Percentiles rank a stretch among this genome's conserved stretches.
phyloP scores from a whole-genome alignment of 2,329 filamentous ascomycete genomes.

The Whalleya microplaca region DNA sequence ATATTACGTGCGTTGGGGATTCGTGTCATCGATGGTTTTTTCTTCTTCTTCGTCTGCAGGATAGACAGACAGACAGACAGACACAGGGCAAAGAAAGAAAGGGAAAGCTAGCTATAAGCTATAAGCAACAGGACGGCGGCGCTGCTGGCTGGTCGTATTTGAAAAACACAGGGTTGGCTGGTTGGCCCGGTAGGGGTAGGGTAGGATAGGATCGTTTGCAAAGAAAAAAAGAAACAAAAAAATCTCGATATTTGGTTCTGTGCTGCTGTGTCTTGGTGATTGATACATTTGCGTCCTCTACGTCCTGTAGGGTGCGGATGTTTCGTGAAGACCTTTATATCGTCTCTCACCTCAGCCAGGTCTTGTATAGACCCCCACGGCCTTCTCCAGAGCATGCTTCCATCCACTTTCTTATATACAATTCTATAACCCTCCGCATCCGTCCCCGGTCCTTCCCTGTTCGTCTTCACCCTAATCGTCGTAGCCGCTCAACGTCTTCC shows the following conservation, averaged over 20 bases:
- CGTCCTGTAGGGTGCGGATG: not conserved
- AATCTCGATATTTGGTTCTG: no score
- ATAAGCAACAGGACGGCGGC: no score
- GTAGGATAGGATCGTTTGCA: no score
- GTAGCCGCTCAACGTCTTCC: conserved; percentile 64
- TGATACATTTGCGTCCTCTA: not conserved
- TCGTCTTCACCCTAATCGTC: conserved; percentile 51
- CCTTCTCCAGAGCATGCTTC: no score
- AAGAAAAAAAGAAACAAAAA: no score
- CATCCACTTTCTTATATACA: not conserved
- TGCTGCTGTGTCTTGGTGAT: no score
- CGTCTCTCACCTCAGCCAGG: not conserved
- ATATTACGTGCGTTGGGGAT: not conserved
- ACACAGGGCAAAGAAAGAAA: not conserved
- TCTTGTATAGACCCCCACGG: not conserved
- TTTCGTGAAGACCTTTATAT: no score
- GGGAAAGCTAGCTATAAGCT: no score
- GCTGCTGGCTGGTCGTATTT: no score
- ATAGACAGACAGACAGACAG: conserved; percentile 11
- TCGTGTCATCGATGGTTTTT: not conserved
- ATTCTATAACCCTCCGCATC: not conserved
- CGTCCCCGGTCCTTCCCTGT: not conserved
- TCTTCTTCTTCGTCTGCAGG: conserved; percentile 10
- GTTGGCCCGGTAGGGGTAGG: no score
- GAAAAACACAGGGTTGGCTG: no score